Evolutionary conservation across 768 basidiomycete genomes (phyloP).

Genomic region (Russula earlei): DNA sequence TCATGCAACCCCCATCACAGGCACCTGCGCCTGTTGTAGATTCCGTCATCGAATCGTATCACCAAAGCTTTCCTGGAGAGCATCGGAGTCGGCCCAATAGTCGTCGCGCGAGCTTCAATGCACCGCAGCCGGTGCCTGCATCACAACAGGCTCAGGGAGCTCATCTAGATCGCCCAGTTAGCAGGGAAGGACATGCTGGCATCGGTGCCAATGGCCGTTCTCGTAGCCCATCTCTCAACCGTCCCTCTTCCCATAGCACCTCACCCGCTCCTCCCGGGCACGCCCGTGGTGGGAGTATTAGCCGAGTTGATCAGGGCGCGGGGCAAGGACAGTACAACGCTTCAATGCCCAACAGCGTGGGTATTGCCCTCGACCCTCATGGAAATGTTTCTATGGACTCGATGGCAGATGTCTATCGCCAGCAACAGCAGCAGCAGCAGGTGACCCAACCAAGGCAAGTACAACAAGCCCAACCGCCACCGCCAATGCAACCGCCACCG

Average conservation of each 20-base stretch:
- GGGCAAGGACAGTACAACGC: slow-evolving; percentile 35
- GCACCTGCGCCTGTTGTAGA: slow-evolving; percentile 48
- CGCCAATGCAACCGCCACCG: slow-evolving; percentile 34
- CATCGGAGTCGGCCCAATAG: slow-evolving; percentile 38
- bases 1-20: slow-evolving; percentile 53
- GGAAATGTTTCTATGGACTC: slow-evolving; percentile 77
- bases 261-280: slow-evolving; percentile 36
- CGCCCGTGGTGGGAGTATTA: slow-evolving; percentile 14
- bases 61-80: slow-evolving; percentile 86
- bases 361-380: slow-evolving; percentile 71
- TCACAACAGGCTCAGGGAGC: slow-evolving; percentile 20
- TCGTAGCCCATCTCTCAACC: slow-evolving; percentile 46
- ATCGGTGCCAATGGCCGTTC: slow-evolving; percentile 68
- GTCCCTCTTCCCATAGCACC: slow-evolving; percentile 36
- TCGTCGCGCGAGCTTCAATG: slow-evolving; percentile 27
- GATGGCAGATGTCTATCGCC: slow-evolving; percentile 46
- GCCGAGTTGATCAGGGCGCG: slow-evolving; percentile 9
- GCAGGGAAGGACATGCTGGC: slow-evolving; percentile 64
- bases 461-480: slow-evolving; percentile 23
- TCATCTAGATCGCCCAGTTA: slow-evolving; percentile 39
- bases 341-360: slow-evolving; percentile 70
- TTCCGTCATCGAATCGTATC: slow-evolving; percentile 66
- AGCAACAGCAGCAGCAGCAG: slow-evolving; percentile 24
- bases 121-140: slow-evolving; percentile 21
- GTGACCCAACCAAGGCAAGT: slow-evolving; percentile 15